These are phyloP conservation scores for Russula emetica DNA, from an alignment of 768 basidiomycete species.

Conservation along the genomic window DNA sequence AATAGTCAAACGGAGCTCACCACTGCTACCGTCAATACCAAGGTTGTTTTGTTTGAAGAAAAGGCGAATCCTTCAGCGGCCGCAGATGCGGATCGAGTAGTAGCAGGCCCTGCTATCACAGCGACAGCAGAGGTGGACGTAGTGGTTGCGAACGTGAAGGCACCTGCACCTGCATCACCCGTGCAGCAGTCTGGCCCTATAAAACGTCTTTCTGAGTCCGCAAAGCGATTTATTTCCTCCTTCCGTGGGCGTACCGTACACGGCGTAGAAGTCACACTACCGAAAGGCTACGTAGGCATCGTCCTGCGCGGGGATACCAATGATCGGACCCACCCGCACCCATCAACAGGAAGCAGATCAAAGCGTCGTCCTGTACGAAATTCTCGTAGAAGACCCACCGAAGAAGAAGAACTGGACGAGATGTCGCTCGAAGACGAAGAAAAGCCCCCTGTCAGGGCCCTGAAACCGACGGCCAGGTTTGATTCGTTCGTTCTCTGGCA, in stretches of 20 bases:
- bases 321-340: constrained; percentile 9
- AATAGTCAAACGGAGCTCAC: neutral
- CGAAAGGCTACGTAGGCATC: constrained; percentile 63
- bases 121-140: neutral
- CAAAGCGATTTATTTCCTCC: constrained; percentile 50
- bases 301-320: constrained; percentile 44
- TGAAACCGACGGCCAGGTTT: constrained; percentile 54
- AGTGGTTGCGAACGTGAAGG: neutral
- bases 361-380: constrained; percentile 30
- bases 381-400: constrained; percentile 32
- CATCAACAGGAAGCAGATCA: constrained; percentile 31
- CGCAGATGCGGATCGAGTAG: neutral
- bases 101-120: neutral
- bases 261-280: constrained; percentile 57
- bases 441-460: constrained; percentile 32
- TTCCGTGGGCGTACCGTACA: constrained; percentile 77
- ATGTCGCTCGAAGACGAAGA: constrained; percentile 30
- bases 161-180: neutral
- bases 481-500: constrained; percentile 71
- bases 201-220: constrained; percentile 19
- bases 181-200: neutral
- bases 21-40: neutral
- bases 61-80: neutral
- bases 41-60: neutral
- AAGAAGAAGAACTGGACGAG: constrained; percentile 31